Evolutionary conservation across 352 stramenopile species (phyloP).

Genomic region (Phytophthora agathidicida): DNA sequence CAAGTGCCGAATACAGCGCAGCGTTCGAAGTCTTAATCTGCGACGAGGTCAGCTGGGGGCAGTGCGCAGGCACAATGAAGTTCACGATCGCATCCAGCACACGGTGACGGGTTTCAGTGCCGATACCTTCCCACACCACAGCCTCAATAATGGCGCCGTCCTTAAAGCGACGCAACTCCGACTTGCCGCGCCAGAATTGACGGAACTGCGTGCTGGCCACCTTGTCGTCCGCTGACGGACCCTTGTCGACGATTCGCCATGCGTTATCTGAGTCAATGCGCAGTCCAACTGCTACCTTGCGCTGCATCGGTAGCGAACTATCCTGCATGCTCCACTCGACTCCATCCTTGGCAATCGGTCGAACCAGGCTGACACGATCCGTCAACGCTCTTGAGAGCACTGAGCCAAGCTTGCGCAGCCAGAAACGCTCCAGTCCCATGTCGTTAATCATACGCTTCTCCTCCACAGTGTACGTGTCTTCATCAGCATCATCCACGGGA

Average conservation of each 20-base stretch:
- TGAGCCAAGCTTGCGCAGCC: constrained; percentile 55
- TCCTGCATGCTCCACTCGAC: constrained; percentile 64
- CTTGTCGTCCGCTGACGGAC: constrained; percentile 86
- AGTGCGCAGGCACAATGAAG: constrained; percentile 75
- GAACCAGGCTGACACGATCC: constrained; percentile 70
- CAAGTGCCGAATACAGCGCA: constrained; percentile 69
- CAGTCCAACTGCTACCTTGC: constrained; percentile 82
- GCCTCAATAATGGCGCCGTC: constrained; percentile 90
- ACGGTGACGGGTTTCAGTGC: constrained; percentile 68
- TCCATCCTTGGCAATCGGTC: constrained; percentile 46
- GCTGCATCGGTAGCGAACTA: constrained; percentile 35
- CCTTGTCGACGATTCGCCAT: constrained; percentile 89
- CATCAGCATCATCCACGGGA: constrained; percentile 57
- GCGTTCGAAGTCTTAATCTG: constrained; percentile 82
- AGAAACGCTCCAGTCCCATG: constrained; percentile 76
- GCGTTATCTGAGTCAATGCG: constrained; percentile 80
- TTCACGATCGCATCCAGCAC: constrained; percentile 81
- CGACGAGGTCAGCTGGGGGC: constrained; percentile 48
- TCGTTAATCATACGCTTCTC: constrained; percentile 80
- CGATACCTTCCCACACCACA: constrained; percentile 88
- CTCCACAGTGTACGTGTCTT: constrained; percentile 67
- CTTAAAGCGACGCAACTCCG: constrained; percentile 91
- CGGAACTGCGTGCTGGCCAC: constrained; percentile 73
- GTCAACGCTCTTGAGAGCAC: constrained; percentile 66
- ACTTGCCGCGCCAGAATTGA: constrained; percentile 88